Base-by-base conservation (phyloP, 805 yeast species). In the Candida coquimbonensis region DNA sequence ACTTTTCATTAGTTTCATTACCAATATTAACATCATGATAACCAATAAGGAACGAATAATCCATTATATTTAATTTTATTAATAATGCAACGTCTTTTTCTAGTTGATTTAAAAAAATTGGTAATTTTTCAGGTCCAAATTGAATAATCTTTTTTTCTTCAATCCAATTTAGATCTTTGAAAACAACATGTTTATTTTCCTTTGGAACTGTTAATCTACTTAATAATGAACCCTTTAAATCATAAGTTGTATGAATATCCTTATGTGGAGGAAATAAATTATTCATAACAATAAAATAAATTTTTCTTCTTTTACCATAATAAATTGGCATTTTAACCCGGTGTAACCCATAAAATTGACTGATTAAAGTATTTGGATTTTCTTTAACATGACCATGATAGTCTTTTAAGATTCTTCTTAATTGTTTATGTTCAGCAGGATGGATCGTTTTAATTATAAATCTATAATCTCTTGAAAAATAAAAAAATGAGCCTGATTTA, bases 281-380 rank as follows among this genome's bases (percentile, higher is more conserved):
- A 70, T 93, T 93, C 99, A 93, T 93, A 32, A 93, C 96, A 45
- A 93, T 73, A 55, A 93, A 91, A 65, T 93, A 95, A 36, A 93
- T 87, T 61, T 87, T 90, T 45, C 89, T 74, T 37, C 75, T 77
- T 43, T 66, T 55, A 4, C 60, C 61, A 41, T 55, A 58, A 19
- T 48, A 49, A 39, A 82, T 74, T 9, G 96, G 96, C 79, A 91
- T 82, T 63, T 91, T 89, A 42, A 93, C 82, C 49, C 99, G 72
- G 62, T 93, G 98, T 44, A 93, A 72, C 0, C 99, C 99, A 66
- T 93, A 93, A 64, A 91, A 89, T 66, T 93, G 99, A n/a, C 95
- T 84, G 7, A 93, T 69, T 51, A 93, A 71, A 0, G 99, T 93
- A 59, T 87, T 81, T 25, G 97, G 97, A 59, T 91, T 84, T 14